Evolutionary conservation across 768 basidiomycete species (phyloP), one percentile per base, ranked within the genome.

Genomic region (Suillus luteus): DNA sequence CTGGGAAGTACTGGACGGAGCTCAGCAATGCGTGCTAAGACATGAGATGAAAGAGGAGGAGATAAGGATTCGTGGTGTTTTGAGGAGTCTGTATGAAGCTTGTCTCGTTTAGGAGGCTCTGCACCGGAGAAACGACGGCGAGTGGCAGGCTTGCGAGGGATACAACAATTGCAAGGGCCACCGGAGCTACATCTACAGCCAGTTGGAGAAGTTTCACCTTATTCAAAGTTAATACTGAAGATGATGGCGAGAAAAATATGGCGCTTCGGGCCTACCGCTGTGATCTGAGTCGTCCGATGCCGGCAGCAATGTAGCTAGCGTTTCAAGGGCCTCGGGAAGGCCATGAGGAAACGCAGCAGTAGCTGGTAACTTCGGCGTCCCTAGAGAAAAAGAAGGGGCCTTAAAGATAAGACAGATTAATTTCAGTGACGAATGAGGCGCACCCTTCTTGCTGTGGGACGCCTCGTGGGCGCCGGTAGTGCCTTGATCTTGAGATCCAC

Each of bases 311-410:
- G 75, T 64, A 61, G 71, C 75, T 61, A 75, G 68, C 81, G 86
- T 83, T 81, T 83, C 87, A 79, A 89, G 81, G 76, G 84, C 83
- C 75, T 84, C 81, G 19, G 89, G 88, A 46, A 93, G 82, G 78
- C 91, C 91, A 71, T 88, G 79, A 66, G 91, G 91, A 80, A 91
- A 93, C 81, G 91, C 83, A 83, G 91, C 89, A 79, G 83, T 78
- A 71, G 85, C 84, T 70, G 85, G 82, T 72, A 87, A 79, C 79
- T 85, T 85, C 66, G 81, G 84, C 68, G 77, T 78, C 70, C 83
- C 89, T 89, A 44, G 62, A 52, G 64, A 59, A 62, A 61, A 61
- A 48, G 62, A 70, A 66, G 65, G 65, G 72, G 67, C 71, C 84
- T 84, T 83, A 78, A 78, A 77, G 76, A 78, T 83, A 79, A 83